Percentiles rank a stretch among this genome's conserved stretches.
These are phyloP conservation scores for Trichomonascus vanleenenianus DNA, from an alignment of 805 yeast genomes.

Conservation along the genomic window DNA sequence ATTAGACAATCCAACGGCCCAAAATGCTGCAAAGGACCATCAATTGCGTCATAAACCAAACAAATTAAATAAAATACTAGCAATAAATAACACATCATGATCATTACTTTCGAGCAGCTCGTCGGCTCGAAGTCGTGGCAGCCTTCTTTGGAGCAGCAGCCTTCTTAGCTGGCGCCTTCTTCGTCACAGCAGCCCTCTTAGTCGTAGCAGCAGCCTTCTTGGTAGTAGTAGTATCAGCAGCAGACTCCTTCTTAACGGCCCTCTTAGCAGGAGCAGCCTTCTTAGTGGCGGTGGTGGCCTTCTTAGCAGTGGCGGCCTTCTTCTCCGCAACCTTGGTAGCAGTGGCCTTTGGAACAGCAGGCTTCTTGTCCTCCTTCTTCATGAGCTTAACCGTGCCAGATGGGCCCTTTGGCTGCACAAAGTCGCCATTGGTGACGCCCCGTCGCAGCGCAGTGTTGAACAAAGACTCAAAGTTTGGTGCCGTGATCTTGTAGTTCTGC, in stretches of 20 bases:
- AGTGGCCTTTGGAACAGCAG: conserved; percentile 25
- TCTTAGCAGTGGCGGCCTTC: conserved; percentile 25
- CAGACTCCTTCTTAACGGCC: conserved; percentile 23
- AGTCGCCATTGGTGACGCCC: conserved; percentile 72
- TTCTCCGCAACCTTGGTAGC: conserved; percentile 12
- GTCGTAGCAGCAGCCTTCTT: conserved; percentile 20
- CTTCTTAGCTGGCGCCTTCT: conserved; percentile 23
- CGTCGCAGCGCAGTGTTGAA: conserved; percentile 71
- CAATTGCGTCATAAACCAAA: too few relatives aligned
- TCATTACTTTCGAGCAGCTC: too few relatives aligned
- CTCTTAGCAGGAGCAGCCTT: conserved; percentile 14
- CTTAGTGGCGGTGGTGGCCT: conserved; percentile 15
- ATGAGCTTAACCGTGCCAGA: conserved; percentile 74
- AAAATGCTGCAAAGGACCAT: too few relatives aligned
- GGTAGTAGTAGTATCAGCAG: conserved; percentile 16
- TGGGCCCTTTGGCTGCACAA: conserved; percentile 82
- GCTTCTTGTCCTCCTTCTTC: conserved; percentile 37
- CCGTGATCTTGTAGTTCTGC: conserved; percentile 48
- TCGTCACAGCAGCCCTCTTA: conserved; percentile 21
- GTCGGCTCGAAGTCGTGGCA: neutral
- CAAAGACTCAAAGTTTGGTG: conserved; percentile 63
- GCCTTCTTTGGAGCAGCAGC: conserved; percentile 3
- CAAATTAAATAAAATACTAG: too few relatives aligned
- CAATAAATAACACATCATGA: too few relatives aligned
- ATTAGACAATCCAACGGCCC: too few relatives aligned